Evolutionary conservation across 345 rosid species (phyloP), one percentile per base, ranked within the genome.

Genomic region (Populus tremula): DNA sequence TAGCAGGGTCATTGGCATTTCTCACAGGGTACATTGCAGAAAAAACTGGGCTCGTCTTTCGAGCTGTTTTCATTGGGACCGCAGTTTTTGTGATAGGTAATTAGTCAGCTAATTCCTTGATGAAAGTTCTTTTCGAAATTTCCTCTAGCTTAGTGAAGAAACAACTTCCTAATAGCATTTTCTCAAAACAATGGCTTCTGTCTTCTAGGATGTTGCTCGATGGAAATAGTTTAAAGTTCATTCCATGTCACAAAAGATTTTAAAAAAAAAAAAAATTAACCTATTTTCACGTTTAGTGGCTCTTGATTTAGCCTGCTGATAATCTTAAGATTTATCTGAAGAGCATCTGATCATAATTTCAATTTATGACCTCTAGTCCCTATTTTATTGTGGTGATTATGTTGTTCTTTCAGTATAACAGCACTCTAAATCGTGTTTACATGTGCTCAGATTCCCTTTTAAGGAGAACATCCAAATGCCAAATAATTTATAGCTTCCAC

Each of bases 1-100:
- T 89, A 41, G 98, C 96, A 10, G 97, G 97, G 72, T 88, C 90
- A 21, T 80, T 92, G 76, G 92, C 92, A 33, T 91, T 90, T 83
- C 75, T 88, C n/a, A 82, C 91, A 7, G 91, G 92, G 80, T 89
- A 83, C 69, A 86, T 94, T 21, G 89, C 90, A 16, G 81, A 84
- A 59, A 84, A 79, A 77, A 80, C 94, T 6, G 88, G 91, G 1
- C 85, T 82, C 29, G 84, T 83, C 25, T 85, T 85, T 31, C 87
- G 92, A 70, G 97, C 97, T 62, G 78, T 95, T 73, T 93, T 92
- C 76, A 92, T 91, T 25, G 97, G 97, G 72, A 67, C 78, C 69
- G 86, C 97, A 21, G 94, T 93, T 78, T 91, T 90, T 68, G 36
- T 88, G 5, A 86, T 93, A 25, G 99, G 99, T 93, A 83, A 78